Evolutionary conservation across 805 yeast genomes (phyloP), one percentile per base, ranked within the genome.

Genomic region (Ogataea ganodermae): DNA sequence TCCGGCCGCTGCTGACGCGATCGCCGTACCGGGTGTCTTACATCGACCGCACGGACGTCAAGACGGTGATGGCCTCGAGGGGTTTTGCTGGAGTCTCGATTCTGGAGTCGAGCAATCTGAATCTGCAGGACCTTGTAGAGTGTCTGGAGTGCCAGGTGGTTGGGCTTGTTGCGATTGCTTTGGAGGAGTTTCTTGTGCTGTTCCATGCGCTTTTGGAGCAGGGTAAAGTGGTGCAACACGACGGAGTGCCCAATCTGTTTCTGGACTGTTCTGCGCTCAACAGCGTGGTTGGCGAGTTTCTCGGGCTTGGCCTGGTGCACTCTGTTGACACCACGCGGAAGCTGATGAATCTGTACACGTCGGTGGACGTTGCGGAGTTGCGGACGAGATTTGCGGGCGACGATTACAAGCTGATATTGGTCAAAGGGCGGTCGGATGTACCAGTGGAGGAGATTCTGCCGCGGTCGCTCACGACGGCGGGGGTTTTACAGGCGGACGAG

Each of bases 281-380:
- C 10, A 44, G 54, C n/a, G 44, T 47, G 9, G 46, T 48, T 1
- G 23, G 63, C 12, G 46, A 56, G 2, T 81, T 76, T 50, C 53
- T 73, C 16, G 84, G 87, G 0, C 63, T 85, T 27, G 81, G 78
- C 1, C 68, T 88, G 41, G 71, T 89, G 0, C 96, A 89, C 59
- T 84, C 92, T 1, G 65, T 88, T 10, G 76, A 83, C 53, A 48
- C 51, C 0, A 47, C 50, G 0, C 58, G 65, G 1, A 58, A 68
- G 8, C 52, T 67, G 13, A 56, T 86, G 36, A 81, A 85, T 48
- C 42, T 89, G 1, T 82, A 86, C 55, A 67, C 85, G 0, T 89
- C 89, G 0, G 41, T 55, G 1, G 52, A 58, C 8, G 32, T 42
- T 1, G 14, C 45, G 0, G 16, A 39, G 1, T 10, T 69, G 2